Evolutionary conservation across 2,329 filamentous ascomycete genomes (phyloP).

Genomic region (Aspergillus chevalieri): DNA sequence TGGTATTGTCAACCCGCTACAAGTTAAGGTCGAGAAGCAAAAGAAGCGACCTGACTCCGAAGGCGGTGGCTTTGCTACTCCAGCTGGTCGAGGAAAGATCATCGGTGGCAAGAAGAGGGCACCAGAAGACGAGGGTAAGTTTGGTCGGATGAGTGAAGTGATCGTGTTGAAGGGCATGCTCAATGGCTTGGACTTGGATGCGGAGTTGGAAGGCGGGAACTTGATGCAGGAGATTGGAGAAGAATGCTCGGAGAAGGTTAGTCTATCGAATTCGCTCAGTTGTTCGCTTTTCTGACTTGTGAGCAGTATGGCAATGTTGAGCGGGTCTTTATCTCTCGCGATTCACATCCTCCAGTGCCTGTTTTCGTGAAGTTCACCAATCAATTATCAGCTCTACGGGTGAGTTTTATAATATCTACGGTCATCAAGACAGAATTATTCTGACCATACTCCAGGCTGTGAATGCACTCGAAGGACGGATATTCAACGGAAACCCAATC

Average conservation of each 20-base stretch:
- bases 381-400: conserved; percentile 73
- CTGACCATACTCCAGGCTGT: conserved; percentile 57
- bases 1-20: conserved; percentile 79
- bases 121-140: conserved; percentile 48
- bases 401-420: conserved; percentile 43
- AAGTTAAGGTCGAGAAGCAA: conserved; percentile 77
- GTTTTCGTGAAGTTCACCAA: conserved; percentile 95
- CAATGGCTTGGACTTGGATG: conserved; percentile 71
- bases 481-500: conserved; percentile 84
- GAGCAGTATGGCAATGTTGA: conserved; percentile 76
- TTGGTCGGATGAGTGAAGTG: conserved; percentile 72
- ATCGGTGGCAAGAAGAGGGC: conserved; percentile 64
- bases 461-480: conserved; percentile 77
- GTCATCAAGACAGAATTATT: conserved; percentile 2
- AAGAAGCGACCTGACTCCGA: conserved; percentile 73
- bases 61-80: conserved; percentile 69
- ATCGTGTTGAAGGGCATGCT: conserved; percentile 81
- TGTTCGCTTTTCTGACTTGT: conserved; percentile 3
- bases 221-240: conserved; percentile 93
- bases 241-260: conserved; percentile 74
- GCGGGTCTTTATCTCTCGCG: conserved; percentile 66
- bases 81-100: conserved; percentile 68
- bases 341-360: conserved; percentile 47
- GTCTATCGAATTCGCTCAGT: conserved; percentile 3
- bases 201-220: conserved; percentile 63